Evolutionary conservation across 2,329 filamentous ascomycete species (phyloP).

Genomic region (Penicillium digitatum): DNA sequence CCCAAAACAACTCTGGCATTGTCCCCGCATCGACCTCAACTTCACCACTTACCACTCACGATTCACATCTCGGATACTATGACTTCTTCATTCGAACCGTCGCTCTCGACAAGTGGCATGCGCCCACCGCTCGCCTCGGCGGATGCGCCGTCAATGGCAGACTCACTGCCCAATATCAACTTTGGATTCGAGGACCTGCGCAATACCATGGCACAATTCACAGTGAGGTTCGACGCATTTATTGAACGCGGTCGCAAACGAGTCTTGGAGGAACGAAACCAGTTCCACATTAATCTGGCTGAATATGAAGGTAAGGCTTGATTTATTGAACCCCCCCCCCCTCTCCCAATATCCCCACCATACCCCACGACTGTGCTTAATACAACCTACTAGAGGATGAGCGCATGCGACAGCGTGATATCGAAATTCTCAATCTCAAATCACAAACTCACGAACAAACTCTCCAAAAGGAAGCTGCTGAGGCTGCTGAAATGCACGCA

Average conservation of each 20-base stretch:
- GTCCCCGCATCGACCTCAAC: constrained; percentile 1
- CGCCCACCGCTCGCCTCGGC: constrained; percentile 50
- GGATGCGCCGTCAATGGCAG: constrained; percentile 58
- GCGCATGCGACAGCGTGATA: constrained; percentile 80
- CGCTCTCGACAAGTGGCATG: constrained; percentile 53
- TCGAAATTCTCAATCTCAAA: constrained; percentile 67
- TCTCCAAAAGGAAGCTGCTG: constrained; percentile 57
- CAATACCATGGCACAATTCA: constrained; percentile 92
- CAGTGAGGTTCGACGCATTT: constrained; percentile 82
- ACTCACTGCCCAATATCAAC: constrained; percentile 77
- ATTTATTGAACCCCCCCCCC: not conserved
- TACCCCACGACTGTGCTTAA: not conserved
- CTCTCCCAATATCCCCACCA: no score
- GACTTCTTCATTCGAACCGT: constrained; percentile 54
- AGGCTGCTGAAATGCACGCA: constrained; percentile 59
- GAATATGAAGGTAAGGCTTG: constrained; percentile 73
- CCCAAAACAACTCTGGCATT: constrained; percentile 15
- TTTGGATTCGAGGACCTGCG: constrained; percentile 96
- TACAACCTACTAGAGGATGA: constrained; percentile 66
- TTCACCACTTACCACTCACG: not conserved
- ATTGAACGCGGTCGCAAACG: constrained; percentile 88
- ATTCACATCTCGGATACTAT: constrained; percentile 12
- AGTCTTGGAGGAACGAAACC: constrained; percentile 87
- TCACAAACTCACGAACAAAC: constrained; percentile 54
- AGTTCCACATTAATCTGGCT: constrained; percentile 84